Base-by-base conservation (phyloP, 345 rosid genomes). In the Bruguiera parviflora region DNA sequence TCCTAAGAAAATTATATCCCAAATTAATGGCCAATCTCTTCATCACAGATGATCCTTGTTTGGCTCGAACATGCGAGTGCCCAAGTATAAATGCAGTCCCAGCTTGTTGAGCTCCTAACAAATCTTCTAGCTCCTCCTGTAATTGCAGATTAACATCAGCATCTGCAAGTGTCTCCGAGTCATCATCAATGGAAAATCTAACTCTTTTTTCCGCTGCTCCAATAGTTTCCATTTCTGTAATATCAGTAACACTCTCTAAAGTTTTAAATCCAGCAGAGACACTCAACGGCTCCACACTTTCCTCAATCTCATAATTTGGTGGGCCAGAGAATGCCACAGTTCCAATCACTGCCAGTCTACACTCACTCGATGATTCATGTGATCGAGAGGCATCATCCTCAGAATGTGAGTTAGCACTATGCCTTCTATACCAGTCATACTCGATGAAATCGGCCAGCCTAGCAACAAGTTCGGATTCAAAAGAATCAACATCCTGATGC, bases 71-170 rank as follows among this genome's bases (percentile, higher is more conserved):
- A 31, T 95, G 97, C 2, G 97, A 96, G 69, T 90, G 99, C 39
- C 97, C 99, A 1, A 92, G 77, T 76, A 96, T 89, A 81, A 90
- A 92, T 25, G 98, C 98, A 0, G 91, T 89, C 5, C 99, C 99
- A 0, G 98, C 87, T 75, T 96, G 79, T 67, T 85, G 87, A 52
- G 92, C 97, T n/a, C 80, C 79, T 43, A 80, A 24, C 61, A 96
- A 68, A 70, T 96, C 98, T 69, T 79, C 81, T 20, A 92, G 84
- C 84, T 96, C 99, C 59, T 82, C 87, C 49, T 58, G 83, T 56
- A 85, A 46, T 61, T 81, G 85, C 29, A 65, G 53, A 24, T 85
- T 79, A 69, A 67, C 75, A 11, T 76, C 84, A 0, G 66, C 69
- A 4, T 55, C 33, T 5, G 67, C 60, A 5, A 71, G 84, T 13